These are phyloP conservation scores for Leccinum angustisporum DNA, from an alignment of 1,284 basidiomycete genomes.

Conservation along the genomic window DNA sequence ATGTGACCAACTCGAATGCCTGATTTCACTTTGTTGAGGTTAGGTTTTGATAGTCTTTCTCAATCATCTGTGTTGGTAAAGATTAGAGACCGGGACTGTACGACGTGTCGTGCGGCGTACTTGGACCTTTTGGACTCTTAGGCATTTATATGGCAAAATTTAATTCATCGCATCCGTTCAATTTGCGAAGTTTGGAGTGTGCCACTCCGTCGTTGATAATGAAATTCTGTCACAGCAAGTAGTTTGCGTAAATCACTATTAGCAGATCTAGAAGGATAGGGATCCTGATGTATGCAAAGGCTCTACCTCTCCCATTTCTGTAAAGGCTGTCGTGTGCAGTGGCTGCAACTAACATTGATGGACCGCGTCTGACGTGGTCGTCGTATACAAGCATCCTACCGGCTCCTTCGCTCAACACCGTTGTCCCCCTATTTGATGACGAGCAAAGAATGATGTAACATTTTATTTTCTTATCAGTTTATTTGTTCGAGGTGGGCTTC, in stretches of 20 bases:
- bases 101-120: slow-evolving; percentile 43
- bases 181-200: neutral
- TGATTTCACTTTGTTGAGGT: neutral
- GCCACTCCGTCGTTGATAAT: too few relatives aligned
- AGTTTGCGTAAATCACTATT: neutral
- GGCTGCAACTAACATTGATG: slow-evolving; percentile 34
- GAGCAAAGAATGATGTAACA: too few relatives aligned
- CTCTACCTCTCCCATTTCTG: neutral
- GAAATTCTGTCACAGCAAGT: neutral
- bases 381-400: slow-evolving; percentile 21
- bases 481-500: too few relatives aligned
- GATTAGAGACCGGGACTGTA: slow-evolving; percentile 47
- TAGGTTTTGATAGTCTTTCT: slow-evolving; percentile 17
- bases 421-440: too few relatives aligned
- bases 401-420: neutral
- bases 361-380: slow-evolving; percentile 20
- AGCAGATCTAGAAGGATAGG: neutral
- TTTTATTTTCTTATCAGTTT: too few relatives aligned
- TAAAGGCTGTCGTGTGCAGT: slow-evolving; percentile 7
- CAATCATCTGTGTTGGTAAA: slow-evolving; percentile 41
- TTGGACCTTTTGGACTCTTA: slow-evolving; percentile 38
- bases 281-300: too few relatives aligned
- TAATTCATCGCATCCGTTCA: neutral
- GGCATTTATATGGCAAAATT: neutral
- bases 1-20: slow-evolving; percentile 3